These are phyloP conservation scores for Metrosideros polymorpha DNA, from an alignment of 441 rosid genomes.

Conservation along the genomic window DNA sequence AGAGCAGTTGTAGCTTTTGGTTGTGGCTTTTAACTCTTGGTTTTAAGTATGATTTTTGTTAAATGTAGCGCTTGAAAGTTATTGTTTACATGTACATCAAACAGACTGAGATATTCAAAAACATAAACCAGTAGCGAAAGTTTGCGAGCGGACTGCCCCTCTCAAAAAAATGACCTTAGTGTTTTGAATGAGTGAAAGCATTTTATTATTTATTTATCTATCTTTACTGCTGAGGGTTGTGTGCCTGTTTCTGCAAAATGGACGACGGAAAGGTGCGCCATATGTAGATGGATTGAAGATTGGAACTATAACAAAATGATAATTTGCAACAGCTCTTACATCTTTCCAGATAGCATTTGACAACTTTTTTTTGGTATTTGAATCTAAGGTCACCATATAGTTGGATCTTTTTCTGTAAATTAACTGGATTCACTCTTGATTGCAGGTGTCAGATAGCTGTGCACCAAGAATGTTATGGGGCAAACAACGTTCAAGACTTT, in stretches of 20 bases:
- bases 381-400: neutral
- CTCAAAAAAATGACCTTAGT: neutral
- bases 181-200: neutral
- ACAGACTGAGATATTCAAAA: neutral
- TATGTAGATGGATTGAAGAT: conserved; percentile 98
- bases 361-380: neutral
- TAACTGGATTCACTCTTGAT: conserved; percentile 1
- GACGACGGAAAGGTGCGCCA: conserved; percentile 95
- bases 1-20: neutral
- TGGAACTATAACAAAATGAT: conserved; percentile 94
- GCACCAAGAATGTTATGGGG: conserved; percentile 98
- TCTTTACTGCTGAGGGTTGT: conserved; percentile 49
- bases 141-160: neutral
- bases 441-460: conserved; percentile 95
- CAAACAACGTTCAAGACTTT: conserved; percentile 52
- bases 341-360: neutral
- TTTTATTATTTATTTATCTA: neutral
- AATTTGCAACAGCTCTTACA: conserved; percentile 76
- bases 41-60: neutral
- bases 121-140: neutral
- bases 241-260: conserved; percentile 72
- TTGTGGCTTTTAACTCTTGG: neutral
- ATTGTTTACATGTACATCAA: neutral
- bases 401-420: conserved; percentile 1
- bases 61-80: neutral